Conservation (phyloP, 306 rosid genomes). For the Geum urbanum region DNA sequence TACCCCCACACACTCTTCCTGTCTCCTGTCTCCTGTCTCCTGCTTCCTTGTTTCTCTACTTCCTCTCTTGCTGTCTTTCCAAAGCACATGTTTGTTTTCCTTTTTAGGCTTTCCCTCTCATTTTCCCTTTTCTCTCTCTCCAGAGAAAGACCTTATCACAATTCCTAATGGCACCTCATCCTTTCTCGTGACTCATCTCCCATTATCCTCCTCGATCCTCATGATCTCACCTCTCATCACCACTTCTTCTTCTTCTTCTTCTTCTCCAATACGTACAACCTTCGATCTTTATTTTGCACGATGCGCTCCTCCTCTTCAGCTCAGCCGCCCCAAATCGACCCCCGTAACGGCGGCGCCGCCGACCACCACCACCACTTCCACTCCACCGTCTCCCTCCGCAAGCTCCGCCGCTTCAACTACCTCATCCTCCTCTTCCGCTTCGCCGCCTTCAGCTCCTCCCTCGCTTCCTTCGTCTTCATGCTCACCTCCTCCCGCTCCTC, state of each 20-base stretch:
- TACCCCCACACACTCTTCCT: constrained; percentile 12
- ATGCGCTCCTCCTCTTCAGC: constrained; percentile 57
- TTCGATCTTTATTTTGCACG: neutral
- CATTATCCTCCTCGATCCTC: neutral
- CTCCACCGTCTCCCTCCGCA: constrained; percentile 81
- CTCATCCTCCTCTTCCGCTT: constrained; percentile 76
- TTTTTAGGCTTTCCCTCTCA: constrained; percentile 22
- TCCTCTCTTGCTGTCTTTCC: neutral
- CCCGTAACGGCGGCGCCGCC: constrained; percentile 33
- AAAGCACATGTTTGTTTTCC: neutral
- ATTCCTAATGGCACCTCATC: constrained; percentile 31
- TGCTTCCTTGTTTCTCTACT: constrained; percentile 1
- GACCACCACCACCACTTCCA: constrained; percentile 45
- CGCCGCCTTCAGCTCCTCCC: constrained; percentile 70
- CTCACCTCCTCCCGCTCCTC: constrained; percentile 58
- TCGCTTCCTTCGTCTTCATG: constrained; percentile 78
- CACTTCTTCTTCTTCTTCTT: neutral
- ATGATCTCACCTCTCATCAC: constrained; percentile 21
- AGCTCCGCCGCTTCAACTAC: constrained; percentile 79
- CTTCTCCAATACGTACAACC: neutral
- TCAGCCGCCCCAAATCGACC: constrained; percentile 15
- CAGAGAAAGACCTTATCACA: neutral
- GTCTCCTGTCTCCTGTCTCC: neutral
- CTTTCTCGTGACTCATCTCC: constrained; percentile 36
- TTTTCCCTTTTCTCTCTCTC: constrained; percentile 18